Evolutionary conservation across 176 grass and related monocot species (phyloP).

Genomic region (Avena sativa): DNA sequence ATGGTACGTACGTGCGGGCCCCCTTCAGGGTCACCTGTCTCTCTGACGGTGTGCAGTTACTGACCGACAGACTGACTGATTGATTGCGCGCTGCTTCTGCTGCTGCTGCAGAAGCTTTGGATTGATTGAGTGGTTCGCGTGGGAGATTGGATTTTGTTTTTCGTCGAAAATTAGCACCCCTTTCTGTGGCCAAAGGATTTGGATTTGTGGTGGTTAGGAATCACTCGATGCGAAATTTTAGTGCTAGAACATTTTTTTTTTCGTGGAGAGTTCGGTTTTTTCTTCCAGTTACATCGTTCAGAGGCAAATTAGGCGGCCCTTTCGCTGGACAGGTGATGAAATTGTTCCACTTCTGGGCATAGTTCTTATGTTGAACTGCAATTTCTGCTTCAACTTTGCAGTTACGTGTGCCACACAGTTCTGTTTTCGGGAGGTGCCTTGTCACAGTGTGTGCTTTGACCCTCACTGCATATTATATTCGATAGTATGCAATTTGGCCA

Average conservation of each 20-base stretch:
- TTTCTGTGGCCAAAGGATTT: neutral
- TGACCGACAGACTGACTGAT: neutral
- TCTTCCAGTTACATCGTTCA: neutral
- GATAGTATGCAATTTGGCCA: neutral
- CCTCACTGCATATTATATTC: slow-evolving; percentile 14
- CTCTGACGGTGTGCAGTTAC: neutral
- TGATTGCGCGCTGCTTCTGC: neutral
- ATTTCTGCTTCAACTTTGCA: neutral
- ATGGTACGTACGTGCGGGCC: slow-evolving; percentile 42
- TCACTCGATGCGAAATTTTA: neutral
- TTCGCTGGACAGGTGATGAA: neutral
- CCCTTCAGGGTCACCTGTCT: too few relatives aligned
- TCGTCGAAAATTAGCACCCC: neutral
- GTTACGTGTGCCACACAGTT: neutral
- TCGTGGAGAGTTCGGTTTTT: neutral
- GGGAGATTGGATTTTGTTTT: neutral
- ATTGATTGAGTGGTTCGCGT: neutral
- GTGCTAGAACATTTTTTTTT: neutral
- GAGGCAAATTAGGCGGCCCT: neutral
- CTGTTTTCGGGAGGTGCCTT: neutral
- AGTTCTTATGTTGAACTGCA: neutral
- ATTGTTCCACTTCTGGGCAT: neutral
- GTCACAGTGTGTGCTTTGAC: slow-evolving; percentile 8
- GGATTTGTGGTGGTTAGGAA: neutral
- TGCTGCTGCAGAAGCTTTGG: neutral